Conservation (phyloP, 1,284 basidiomycete genomes). For the Ganoderma boninense region DNA sequence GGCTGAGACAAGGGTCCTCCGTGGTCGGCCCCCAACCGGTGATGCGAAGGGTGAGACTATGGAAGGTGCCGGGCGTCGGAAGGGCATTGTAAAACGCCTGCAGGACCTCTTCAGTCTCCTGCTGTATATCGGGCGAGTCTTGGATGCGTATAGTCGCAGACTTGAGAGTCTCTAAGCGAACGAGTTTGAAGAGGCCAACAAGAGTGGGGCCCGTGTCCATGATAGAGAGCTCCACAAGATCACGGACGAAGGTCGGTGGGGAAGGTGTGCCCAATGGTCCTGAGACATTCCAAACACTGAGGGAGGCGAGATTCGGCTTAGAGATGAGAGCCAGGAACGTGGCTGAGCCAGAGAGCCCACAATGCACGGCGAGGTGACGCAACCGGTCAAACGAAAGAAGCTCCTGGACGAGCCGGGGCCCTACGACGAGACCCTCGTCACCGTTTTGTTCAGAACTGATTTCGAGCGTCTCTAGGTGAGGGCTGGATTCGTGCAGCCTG, state of each 20-base stretch:
- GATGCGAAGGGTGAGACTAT: not conserved
- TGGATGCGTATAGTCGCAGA: not conserved
- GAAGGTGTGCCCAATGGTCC: not conserved
- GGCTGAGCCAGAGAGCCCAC: not conserved
- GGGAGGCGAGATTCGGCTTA: not conserved
- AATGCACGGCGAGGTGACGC: not conserved
- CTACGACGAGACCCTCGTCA: not conserved
- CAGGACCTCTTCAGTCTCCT: not conserved
- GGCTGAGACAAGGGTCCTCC: not conserved
- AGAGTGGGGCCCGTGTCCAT: not conserved
- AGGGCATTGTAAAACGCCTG: not conserved
- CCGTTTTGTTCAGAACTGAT: not conserved
- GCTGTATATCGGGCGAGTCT: not conserved
- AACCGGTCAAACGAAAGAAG: not conserved
- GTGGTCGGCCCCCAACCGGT: too few species aligned
- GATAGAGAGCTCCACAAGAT: not conserved
- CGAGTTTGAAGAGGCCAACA: not conserved
- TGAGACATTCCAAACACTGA: not conserved
- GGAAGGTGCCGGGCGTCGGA: not conserved
- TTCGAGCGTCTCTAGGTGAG: not conserved
- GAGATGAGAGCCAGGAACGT: not conserved
- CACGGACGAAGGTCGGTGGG: not conserved
- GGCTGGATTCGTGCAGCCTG: not conserved
- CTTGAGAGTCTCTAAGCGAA: not conserved
- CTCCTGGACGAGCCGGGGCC: not conserved